Evolutionary conservation across 352 stramenopile genomes (phyloP), one percentile per base, ranked within the genome.

Genomic region (Phytopythium delawarense): DNA sequence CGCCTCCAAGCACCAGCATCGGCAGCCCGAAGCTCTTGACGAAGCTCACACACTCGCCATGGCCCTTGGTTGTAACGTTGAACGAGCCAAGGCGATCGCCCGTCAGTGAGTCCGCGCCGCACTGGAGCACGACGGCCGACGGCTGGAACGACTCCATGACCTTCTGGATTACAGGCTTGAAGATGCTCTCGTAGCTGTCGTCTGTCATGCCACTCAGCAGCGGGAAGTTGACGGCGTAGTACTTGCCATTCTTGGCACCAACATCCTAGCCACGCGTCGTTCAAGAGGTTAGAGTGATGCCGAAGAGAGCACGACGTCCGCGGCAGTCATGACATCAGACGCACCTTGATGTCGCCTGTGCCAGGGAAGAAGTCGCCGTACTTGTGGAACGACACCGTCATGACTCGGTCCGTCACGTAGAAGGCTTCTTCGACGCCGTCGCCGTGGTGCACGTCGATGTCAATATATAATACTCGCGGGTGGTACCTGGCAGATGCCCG

Each of bases 351-450:
- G 37, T 98, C 92, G 21, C 97, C 97, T 8, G 97, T 99, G 32
- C 97, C 97, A 4, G 97, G 97, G 74, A 99, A 99, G 74, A 99
- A 99, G 60, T 99, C 96, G 45, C 97, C 97, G 68, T 98, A 99
- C 64, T 99, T 99, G 84, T 99, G 97, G 70, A 99, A 98, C 35
- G 89, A 98, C 44, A 98, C 89, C 6, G 97, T 99, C 97, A 99
- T 99, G 52, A 99, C 97, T 13, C 97, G 82, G 75, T 99, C 94
- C 6, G 96, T 99, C 23, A 89, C 77, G 81, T 97, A 92, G 96
- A 99, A 73, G 69, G 97, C 87, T 98, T 98, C 87, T 96, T 98
- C 78, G 11, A 99, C 97, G 23, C 97, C 97, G 73, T 99, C 97
- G 34, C 97, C 97, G 69, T 99, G 97, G 74, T 99, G 97, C 13